Evolutionary conservation across 2,329 filamentous ascomycete species (phyloP), one percentile per base, ranked within the genome.

Genomic region (Fusarium beomiforme): DNA sequence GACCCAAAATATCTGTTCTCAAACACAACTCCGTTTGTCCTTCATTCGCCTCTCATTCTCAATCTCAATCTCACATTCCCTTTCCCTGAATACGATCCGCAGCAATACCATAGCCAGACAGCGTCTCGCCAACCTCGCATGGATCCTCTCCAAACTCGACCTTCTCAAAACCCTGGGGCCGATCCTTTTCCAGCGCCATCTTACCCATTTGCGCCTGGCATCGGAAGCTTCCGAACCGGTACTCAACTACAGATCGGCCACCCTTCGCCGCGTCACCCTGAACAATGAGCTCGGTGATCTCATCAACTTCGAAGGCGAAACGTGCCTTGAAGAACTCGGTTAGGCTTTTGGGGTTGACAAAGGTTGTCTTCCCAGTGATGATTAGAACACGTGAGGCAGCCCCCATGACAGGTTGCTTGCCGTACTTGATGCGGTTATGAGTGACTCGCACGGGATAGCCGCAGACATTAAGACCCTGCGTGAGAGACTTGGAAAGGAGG

Each of bases 141-240:
- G 81, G 81, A 55, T 83, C 81, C 16, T 77, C 72, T 1, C 79
- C 81, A 71, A 79, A 83, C 70, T 82, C 80, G 3, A 80, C 81
- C 74, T 77, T 80, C 55, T 81, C 79, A 8, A 83, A 75, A 1
- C 81, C 79, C 3, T 36, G 50, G 1, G 80, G 81, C 2, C 71
- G 63, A 14, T 82, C 78, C 66, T 78, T 79, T 54, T 82, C 78
- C 29, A 83, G 72, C 0, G 81, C 76, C 76, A 81, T 81, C 74
- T 82, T 81, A 2, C 83, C 86, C 55, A 84, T 82, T 78, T 87
- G 83, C 0, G 86, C 81, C 81, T 89, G 87, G 77, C 85, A 87
- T 2, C 86, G 83, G 63, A 83, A 89, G 59, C 86, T 88, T 1
- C 85, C 86, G 69, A 89, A 89, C 14, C 83, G 81, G 70, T 84